Evolutionary conservation across 1,139 yeast genomes (phyloP).

Genomic region (Scheffersomyces lignicola): DNA sequence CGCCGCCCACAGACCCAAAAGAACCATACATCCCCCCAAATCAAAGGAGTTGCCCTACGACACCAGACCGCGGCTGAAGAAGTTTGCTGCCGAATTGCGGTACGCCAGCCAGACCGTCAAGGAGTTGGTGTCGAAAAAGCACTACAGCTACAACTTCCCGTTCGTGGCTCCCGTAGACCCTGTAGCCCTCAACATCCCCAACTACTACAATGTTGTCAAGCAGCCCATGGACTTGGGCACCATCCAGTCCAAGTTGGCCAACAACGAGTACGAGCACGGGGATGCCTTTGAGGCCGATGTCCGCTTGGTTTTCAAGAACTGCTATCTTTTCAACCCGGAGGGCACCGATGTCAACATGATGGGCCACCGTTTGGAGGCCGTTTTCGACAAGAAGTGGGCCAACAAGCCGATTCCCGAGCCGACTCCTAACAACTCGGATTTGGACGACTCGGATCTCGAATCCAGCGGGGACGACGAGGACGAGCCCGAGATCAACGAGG

Average conservation of each 20-base stretch:
- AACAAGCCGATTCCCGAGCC: slow-evolving; percentile 81
- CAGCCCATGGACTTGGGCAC: slow-evolving; percentile 96
- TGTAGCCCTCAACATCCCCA: slow-evolving; percentile 88
- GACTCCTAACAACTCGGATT: slow-evolving; percentile 40
- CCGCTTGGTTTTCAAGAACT: slow-evolving; percentile 79
- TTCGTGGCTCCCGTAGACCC: slow-evolving; percentile 95
- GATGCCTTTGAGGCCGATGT: slow-evolving; percentile 86
- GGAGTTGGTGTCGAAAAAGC: slow-evolving; percentile 81
- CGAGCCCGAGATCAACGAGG: slow-evolving; percentile 71
- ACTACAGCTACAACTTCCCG: slow-evolving; percentile 83
- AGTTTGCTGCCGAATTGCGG: slow-evolving; percentile 84
- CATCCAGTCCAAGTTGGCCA: slow-evolving; percentile 72
- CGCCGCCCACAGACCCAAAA: slow-evolving; percentile 73
- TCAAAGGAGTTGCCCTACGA: slow-evolving; percentile 93
- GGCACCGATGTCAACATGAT: slow-evolving; percentile 93
- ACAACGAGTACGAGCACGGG: slow-evolving; percentile 85
- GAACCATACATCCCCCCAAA: slow-evolving; percentile 96
- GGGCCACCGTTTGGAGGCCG: slow-evolving; percentile 89
- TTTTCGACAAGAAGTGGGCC: slow-evolving; percentile 86
- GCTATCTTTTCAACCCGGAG: slow-evolving; percentile 91
- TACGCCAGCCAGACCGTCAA: slow-evolving; percentile 81
- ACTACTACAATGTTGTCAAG: slow-evolving; percentile 80
- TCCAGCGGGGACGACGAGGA: slow-evolving; percentile 56
- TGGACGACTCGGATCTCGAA: slow-evolving; percentile 37
- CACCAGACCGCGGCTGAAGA: slow-evolving; percentile 87